Evolutionary conservation across 768 basidiomycete species (phyloP), one percentile per base, ranked within the genome.

Genomic region (Suillus placidus): DNA sequence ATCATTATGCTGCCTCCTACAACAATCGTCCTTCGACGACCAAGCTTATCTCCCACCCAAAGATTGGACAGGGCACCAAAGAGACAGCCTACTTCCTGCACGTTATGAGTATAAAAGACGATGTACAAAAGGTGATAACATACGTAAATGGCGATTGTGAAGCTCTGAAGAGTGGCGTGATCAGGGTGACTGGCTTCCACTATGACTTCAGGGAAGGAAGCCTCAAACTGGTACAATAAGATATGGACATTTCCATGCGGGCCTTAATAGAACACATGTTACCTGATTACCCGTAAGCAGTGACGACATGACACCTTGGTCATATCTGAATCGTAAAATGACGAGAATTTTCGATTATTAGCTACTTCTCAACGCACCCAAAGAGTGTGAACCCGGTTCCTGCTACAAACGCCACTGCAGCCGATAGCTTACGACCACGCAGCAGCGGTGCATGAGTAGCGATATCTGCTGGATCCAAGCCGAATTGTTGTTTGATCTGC

Each of bases 61-160:
- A 84, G 72, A 38, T 80, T 82, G 3, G 78, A 78, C 45, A 83
- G 62, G 1, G 82, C 82, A 8, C 83, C 83, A 26, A 76, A 65
- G 42, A 83, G 74, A 68, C 82, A 82, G 9, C 82, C 82, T 37
- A 81, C 73, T 74, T 82, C 81, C 78, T 83, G 69, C 34, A 63
- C 34, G 10, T 30, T 34, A 14, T 63, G n/a, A 64, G 51, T 8
- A 51, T 12, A 16, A 43, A 12, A 6, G 23, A 37, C 12, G 26
- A 34, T 4, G 18, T 42, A 34, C 4, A 38, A 30, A n/a, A 23
- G 60, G 9, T 26, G 14, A 16, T 0, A 7, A 68, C 71, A 69
- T 68, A 78, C 77, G 68, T 79, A 81, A 47, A 80, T 76, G 13
- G 80, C 79, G 26, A 81, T 77, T 20, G 77, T 65, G 64, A 81